A percentile compares a stretch with the other conserved stretches of the same genome.
Conservation (phyloP, 2,329 filamentous ascomycete genomes). For the Penicillium sumatraense region DNA sequence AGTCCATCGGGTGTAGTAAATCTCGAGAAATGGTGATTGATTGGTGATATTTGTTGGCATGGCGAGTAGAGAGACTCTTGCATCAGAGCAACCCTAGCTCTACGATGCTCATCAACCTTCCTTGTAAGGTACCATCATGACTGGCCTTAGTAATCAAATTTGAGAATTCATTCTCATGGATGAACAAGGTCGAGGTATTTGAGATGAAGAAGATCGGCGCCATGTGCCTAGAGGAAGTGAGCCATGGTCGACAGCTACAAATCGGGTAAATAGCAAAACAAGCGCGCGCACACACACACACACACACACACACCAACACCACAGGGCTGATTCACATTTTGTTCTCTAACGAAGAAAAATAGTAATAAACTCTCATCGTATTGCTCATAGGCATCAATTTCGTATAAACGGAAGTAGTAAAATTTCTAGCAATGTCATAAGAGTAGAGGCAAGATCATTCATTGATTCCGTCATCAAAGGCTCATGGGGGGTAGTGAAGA, state of each 20-base stretch:
- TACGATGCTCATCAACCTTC: background rate
- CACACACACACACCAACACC: too few species aligned
- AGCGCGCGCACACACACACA: too few species aligned
- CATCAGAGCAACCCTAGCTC: background rate
- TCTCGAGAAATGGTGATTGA: too few species aligned
- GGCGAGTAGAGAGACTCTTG: background rate
- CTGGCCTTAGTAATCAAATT: background rate
- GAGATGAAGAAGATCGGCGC: background rate
- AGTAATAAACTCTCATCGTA: too few species aligned
- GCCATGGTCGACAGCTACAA: background rate
- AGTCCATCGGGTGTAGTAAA: background rate
- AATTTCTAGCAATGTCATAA: background rate
- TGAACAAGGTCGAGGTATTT: background rate
- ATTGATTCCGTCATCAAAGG: slow-evolving; percentile 6
- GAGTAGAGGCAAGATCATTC: background rate
- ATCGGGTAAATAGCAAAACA: background rate
- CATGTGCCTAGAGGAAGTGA: background rate
- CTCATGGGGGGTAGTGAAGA: background rate
- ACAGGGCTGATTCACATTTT: too few species aligned
- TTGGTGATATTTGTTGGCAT: background rate
- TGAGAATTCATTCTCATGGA: background rate
- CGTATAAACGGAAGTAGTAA: slow-evolving; percentile 6
- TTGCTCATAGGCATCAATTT: background rate
- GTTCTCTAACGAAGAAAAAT: too few species aligned
- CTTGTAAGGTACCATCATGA: too few species aligned